Percentiles rank a stretch among this genome's conserved stretches.
Conservation (phyloP, 106 monocot genomes). For the Xerophyta viscosa region DNA sequence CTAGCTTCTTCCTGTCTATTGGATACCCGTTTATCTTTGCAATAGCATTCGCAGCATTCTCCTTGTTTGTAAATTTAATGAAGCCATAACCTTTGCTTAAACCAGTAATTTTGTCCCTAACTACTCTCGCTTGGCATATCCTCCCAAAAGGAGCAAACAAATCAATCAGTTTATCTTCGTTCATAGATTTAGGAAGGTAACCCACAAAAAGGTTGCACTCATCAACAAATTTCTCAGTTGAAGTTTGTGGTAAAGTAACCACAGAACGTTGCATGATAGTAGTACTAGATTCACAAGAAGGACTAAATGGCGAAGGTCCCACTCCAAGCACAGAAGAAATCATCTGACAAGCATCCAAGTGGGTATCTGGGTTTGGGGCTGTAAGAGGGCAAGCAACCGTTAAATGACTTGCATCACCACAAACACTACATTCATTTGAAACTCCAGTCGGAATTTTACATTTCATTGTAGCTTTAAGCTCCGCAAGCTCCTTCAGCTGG, state of each 20-base stretch:
- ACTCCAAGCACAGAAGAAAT: conserved; percentile 35
- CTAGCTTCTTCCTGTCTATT: conserved; percentile 68
- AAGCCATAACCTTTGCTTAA: conserved; percentile 92
- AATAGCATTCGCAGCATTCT: conserved; percentile 64
- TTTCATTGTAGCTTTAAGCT: conserved; percentile 10
- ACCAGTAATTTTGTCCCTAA: conserved; percentile 69
- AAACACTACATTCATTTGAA: conserved; percentile 76
- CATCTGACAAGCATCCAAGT: conserved; percentile 53
- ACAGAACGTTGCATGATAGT: too few species aligned
- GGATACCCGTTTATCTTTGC: conserved; percentile 73
- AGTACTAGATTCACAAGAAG: not conserved
- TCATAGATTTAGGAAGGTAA: conserved; percentile 61
- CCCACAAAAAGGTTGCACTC: conserved; percentile 89
- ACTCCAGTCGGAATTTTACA: conserved; percentile 54
- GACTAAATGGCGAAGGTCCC: conserved; percentile 10
- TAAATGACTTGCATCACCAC: conserved; percentile 87
- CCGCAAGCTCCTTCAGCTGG: conserved; percentile 62
- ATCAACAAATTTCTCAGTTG: conserved; percentile 69
- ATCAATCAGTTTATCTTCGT: conserved; percentile 63
- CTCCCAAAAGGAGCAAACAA: conserved; percentile 68
- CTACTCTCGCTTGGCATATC: conserved; percentile 83
- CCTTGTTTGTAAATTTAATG: conserved; percentile 70
- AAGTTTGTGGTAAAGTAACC: too few species aligned
- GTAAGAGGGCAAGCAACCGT: conserved; percentile 88
- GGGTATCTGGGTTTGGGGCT: conserved; percentile 57